Percentiles rank a stretch among this genome's conserved stretches.
These are phyloP conservation scores for Penicillium sp. DNA, from an alignment of 2,329 filamentous ascomycete species.

Conservation along the genomic window DNA sequence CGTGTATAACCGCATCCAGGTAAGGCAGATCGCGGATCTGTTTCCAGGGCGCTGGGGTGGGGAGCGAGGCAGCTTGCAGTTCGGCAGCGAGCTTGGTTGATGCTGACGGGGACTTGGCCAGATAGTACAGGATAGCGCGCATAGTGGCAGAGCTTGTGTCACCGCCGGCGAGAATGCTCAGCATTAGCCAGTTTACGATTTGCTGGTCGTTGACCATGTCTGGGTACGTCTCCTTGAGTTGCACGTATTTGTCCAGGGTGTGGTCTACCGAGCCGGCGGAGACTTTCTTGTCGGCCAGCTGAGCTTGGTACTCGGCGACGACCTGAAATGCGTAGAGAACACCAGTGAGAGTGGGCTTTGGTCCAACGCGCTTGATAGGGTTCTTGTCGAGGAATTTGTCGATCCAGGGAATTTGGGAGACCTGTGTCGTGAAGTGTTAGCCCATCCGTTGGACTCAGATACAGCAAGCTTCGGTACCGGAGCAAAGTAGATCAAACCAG, in stretches of 20 bases:
- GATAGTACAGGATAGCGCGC: slow-evolving; percentile 31
- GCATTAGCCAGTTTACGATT: slow-evolving; percentile 40
- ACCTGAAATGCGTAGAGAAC: slow-evolving; percentile 25
- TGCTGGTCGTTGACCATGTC: slow-evolving; percentile 40
- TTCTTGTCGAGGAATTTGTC: slow-evolving; percentile 35
- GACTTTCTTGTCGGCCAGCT: slow-evolving; percentile 14
- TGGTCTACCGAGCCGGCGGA: slow-evolving; percentile 26
- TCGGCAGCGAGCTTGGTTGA: slow-evolving; percentile 20
- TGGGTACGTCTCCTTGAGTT: slow-evolving; percentile 37
- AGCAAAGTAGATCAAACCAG: slow-evolving; percentile 28
- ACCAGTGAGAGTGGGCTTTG: slow-evolving; percentile 22
- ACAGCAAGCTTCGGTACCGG: slow-evolving; percentile 6
- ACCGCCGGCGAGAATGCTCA: slow-evolving; percentile 40
- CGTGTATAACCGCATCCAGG: slow-evolving; percentile 55
- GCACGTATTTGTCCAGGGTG: slow-evolving; percentile 47
- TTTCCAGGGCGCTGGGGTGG: slow-evolving; percentile 22
- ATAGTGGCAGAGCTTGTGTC: slow-evolving; percentile 43
- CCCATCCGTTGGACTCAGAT: background rate
- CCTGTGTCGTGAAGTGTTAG: background rate
- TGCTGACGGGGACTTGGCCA: slow-evolving; percentile 19
- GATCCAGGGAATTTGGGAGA: slow-evolving; percentile 28
- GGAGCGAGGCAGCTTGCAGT: slow-evolving; percentile 16
- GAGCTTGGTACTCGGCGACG: slow-evolving; percentile 20
- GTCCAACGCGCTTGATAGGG: slow-evolving; percentile 29
- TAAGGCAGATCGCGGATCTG: slow-evolving; percentile 36